These are phyloP conservation scores for Nematodospora valgi DNA, from an alignment of 805 yeast genomes.

Conservation along the genomic window DNA sequence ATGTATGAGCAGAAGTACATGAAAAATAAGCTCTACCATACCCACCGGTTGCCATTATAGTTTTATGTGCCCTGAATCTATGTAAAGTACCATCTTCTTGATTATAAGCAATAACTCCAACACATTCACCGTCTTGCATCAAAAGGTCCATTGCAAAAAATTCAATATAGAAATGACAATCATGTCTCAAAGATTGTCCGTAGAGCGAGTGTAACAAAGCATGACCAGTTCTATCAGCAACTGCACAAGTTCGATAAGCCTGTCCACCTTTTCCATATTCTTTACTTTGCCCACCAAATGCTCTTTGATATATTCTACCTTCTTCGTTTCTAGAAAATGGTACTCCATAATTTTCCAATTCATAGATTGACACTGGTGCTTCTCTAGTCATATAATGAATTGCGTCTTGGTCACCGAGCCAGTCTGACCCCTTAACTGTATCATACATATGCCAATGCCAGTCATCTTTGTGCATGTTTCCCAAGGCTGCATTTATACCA, in stretches of 20 bases:
- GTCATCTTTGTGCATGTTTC: conserved; percentile 97
- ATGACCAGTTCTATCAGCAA: conserved; percentile 98
- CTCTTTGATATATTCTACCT: conserved; percentile 97
- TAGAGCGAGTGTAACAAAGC: conserved; percentile 92
- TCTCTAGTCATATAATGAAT: conserved; percentile 98
- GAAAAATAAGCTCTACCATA: conserved; percentile 98
- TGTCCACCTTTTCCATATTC: conserved; percentile 98
- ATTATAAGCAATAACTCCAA: conserved; percentile 96
- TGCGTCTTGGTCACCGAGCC: conserved; percentile 99
- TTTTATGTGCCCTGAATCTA: conserved; percentile 95
- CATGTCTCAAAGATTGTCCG: conserved; percentile 94
- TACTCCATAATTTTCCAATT: conserved; percentile 96
- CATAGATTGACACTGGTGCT: conserved; percentile 94
- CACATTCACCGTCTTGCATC: conserved; percentile 94
- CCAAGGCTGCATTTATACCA: conserved; percentile 98
- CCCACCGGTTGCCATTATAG: conserved; percentile 98
- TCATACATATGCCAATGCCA: conserved; percentile 99
- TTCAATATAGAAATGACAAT: conserved; percentile 97
- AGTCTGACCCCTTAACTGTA: conserved; percentile 98
- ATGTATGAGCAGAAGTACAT: conserved; percentile 98
- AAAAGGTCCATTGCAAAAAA: conserved; percentile 92
- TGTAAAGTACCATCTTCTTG: conserved; percentile 98
- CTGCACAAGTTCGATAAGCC: conserved; percentile 99
- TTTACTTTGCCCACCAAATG: conserved; percentile 96
- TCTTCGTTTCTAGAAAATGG: conserved; percentile 97